Percentiles rank a stretch among this genome's conserved stretches.
These are phyloP conservation scores for Clarireedia homoeocarpa DNA, from an alignment of 2,329 filamentous ascomycete genomes.

Conservation along the genomic window DNA sequence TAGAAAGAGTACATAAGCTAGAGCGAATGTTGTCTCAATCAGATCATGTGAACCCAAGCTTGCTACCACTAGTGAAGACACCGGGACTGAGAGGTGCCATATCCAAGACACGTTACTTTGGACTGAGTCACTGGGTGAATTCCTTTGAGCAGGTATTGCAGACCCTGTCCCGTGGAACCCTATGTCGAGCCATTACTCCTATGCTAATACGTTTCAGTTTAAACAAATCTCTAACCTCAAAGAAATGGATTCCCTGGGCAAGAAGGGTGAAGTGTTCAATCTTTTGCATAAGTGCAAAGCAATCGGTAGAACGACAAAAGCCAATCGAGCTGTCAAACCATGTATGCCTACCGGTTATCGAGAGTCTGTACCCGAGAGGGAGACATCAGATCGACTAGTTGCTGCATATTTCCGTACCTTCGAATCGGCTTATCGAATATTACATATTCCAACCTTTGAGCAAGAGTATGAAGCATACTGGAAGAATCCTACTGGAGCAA, in stretches of 20 bases:
- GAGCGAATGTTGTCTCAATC: neutral
- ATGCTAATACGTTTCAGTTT: constrained; percentile 4
- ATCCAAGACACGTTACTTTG: constrained; percentile 17
- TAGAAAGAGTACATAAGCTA: constrained; percentile 4
- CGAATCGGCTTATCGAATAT: constrained; percentile 36
- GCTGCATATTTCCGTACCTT: constrained; percentile 35
- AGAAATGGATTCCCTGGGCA: neutral
- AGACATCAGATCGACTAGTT: constrained; percentile 29
- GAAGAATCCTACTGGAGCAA: constrained; percentile 20
- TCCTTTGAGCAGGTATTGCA: constrained; percentile 13
- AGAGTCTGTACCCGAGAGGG: constrained; percentile 9
- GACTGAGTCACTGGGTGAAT: constrained; percentile 18
- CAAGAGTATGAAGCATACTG: constrained; percentile 35
- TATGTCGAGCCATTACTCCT: neutral
- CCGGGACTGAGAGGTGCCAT: constrained; percentile 9
- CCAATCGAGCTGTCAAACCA: neutral
- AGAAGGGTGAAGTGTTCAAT: constrained; percentile 4
- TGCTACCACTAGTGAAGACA: neutral
- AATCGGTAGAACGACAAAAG: constrained; percentile 11
- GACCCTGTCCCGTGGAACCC: too few relatives aligned
- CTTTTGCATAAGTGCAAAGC: constrained; percentile 14
- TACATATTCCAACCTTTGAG: constrained; percentile 38
- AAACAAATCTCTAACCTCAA: constrained; percentile 5
- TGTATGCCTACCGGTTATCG: constrained; percentile 2
- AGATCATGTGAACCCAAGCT: neutral